Base-by-base conservation (phyloP, 2,329 filamentous ascomycete species). In the Xylariaceae sp. region DNA sequence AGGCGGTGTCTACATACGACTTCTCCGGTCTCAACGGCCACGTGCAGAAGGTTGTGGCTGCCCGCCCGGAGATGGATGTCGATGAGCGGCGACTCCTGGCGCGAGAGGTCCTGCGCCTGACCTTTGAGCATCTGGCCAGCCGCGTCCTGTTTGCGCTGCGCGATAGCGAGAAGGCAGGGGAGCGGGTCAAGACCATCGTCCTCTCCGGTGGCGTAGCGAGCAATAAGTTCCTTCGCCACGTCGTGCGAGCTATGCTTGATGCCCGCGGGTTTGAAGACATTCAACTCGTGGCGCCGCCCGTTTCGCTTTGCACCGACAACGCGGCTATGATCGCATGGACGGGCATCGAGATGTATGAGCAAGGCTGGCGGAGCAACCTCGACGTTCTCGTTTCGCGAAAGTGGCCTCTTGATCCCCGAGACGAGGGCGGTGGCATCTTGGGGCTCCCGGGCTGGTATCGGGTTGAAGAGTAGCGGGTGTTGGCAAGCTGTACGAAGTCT, bases 301-400 rank as follows among this genome's bases (percentile, higher is more conserved):
- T 81, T 10, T 74, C 76, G 39, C 75, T 92, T 46, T 97, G 94
- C 65, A 96, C 90, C 0, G 94, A 99, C 63, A 97, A 99, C 68
- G 94, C 94, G 11, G 89, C 90, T 42, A 99, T 99, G 94, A 91
- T 97, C 65, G 92, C 87, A 1, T 97, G 94, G 92, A 77, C 91
- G 1, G 94, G 87, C 0, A 78, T 91, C 57, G 91, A 97, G 70
- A 96, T 99, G 91, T 96, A 81, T 63, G 79, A 87, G 67, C 82
- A 80, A 1, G 91, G 92, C 0, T 91, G 82, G 75, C 70, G 74
- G 51, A 85, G 82, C 9, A 77, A 80, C 17, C 62, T 91, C 48
- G 75, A 72, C 19, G 77, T 85, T 49, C 66, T 77, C 42, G 77
- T 85, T 2, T 64, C 87, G 41, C 75, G 78, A 42, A 87, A 83